Evolutionary conservation across 768 basidiomycete species (phyloP).

Genomic region (Naganishia friedmannii): DNA sequence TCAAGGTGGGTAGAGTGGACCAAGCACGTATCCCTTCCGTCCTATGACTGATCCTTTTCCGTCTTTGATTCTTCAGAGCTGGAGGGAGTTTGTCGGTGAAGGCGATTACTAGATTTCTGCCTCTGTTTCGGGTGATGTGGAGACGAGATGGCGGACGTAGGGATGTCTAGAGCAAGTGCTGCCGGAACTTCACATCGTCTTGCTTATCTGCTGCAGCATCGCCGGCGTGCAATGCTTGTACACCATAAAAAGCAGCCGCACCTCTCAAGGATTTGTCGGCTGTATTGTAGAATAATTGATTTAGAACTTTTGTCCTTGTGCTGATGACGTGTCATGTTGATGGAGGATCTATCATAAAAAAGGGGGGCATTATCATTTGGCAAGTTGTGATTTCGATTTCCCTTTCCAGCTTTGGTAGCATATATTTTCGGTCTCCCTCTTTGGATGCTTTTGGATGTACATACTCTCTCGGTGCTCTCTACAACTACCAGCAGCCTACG

Average conservation of each 20-base stretch:
- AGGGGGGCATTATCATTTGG: no score
- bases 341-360: not conserved
- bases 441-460: no score
- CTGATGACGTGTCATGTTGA: constrained; percentile 3
- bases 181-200: constrained; percentile 12
- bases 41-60: not conserved
- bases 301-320: not conserved
- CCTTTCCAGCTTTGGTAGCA: no score
- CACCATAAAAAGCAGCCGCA: constrained; percentile 7
- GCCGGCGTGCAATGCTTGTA: not conserved
- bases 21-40: not conserved
- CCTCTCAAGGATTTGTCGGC: constrained; percentile 16
- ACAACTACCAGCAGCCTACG: no score
- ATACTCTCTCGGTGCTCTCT: no score
- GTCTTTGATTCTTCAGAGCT: constrained; percentile 8
- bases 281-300: constrained; percentile 25
- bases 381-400: no score
- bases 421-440: no score
- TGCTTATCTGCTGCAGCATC: constrained; percentile 8
- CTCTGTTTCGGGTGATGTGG: not conserved
- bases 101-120: constrained; percentile 30
- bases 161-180: constrained; percentile 21
- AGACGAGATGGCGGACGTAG: not conserved
- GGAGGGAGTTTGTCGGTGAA: constrained; percentile 31
- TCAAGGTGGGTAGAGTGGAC: constrained; percentile 53